These are phyloP conservation scores for Sporisorium exsertum DNA, from an alignment of 1,284 basidiomycete genomes.

Conservation along the genomic window DNA sequence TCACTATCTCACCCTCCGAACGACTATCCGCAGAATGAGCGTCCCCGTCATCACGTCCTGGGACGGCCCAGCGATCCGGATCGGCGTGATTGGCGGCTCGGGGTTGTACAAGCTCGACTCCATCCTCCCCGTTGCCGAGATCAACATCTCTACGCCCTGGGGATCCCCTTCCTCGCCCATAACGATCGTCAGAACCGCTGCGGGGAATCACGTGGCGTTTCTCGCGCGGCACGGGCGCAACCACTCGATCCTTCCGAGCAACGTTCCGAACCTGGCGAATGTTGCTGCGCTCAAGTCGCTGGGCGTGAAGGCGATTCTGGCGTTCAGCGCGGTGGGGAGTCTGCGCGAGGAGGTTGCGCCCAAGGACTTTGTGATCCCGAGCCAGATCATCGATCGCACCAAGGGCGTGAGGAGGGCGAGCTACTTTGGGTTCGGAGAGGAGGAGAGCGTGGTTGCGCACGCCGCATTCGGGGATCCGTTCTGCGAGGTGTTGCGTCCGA, in stretches of 20 bases:
- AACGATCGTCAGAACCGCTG: conserved; percentile 83
- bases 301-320: conserved; percentile 87
- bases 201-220: conserved; percentile 84
- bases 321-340: conserved; percentile 96
- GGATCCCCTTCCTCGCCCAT: conserved; percentile 91
- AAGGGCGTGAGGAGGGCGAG: conserved; percentile 87
- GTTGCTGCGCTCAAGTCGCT: conserved; percentile 93
- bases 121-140: conserved; percentile 59
- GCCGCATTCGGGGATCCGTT: conserved; percentile 86
- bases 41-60: conserved; percentile 31
- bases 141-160: conserved; percentile 79
- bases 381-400: conserved; percentile 95
- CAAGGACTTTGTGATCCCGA: conserved; percentile 86
- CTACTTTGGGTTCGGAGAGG: conserved; percentile 83
- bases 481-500: conserved; percentile 48
- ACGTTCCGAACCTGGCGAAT: conserved; percentile 83
- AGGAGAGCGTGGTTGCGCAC: conserved; percentile 82
- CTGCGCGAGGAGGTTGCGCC: conserved; percentile 86
- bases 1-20: neutral
- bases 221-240: conserved; percentile 86
- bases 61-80: conserved; percentile 50
- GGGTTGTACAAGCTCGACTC: conserved; percentile 68
- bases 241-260: conserved; percentile 73
- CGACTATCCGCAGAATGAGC: conserved; percentile 18
- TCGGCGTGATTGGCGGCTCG: conserved; percentile 67